Evolutionary conservation across 148 eudicot genomes (phyloP).

Genomic region (Linanthus parryae): DNA sequence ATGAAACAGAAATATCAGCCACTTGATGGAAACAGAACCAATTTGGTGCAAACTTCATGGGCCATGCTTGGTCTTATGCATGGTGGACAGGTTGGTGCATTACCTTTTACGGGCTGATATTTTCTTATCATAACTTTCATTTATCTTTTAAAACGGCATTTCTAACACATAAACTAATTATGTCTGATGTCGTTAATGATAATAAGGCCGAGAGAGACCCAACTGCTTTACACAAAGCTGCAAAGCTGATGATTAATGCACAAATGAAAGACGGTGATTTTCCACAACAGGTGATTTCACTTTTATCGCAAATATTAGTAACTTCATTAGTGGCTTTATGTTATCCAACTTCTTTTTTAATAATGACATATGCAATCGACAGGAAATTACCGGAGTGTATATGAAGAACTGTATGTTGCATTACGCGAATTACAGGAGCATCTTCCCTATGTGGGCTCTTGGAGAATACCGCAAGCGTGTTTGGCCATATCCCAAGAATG

Average conservation of each 20-base stretch:
- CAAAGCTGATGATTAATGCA: too few relatives aligned
- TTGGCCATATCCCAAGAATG: slow-evolving; percentile 14
- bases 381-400: slow-evolving; percentile 48
- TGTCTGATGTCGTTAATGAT: not conserved
- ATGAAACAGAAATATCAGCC: slow-evolving; percentile 29
- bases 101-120: too few relatives aligned
- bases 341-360: too few relatives aligned
- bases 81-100: slow-evolving; percentile 40
- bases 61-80: slow-evolving; percentile 37
- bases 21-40: slow-evolving; percentile 30
- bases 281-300: too few relatives aligned
- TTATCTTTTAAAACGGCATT: too few relatives aligned
- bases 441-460: slow-evolving; percentile 47
- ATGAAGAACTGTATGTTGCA: slow-evolving; percentile 54
- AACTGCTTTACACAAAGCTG: slow-evolving; percentile 23
- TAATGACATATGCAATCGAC: not conserved
- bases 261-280: too few relatives aligned
- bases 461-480: slow-evolving; percentile 43
- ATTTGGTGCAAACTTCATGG: slow-evolving; percentile 43
- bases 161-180: too few relatives aligned
- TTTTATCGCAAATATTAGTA: not conserved
- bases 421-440: slow-evolving; percentile 43
- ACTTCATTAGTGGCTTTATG: too few relatives aligned
- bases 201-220: slow-evolving; percentile 24
- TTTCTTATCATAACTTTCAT: too few relatives aligned